Base-by-base conservation (phyloP, 1,284 basidiomycete genomes). In the Ustilago nuda region DNA sequence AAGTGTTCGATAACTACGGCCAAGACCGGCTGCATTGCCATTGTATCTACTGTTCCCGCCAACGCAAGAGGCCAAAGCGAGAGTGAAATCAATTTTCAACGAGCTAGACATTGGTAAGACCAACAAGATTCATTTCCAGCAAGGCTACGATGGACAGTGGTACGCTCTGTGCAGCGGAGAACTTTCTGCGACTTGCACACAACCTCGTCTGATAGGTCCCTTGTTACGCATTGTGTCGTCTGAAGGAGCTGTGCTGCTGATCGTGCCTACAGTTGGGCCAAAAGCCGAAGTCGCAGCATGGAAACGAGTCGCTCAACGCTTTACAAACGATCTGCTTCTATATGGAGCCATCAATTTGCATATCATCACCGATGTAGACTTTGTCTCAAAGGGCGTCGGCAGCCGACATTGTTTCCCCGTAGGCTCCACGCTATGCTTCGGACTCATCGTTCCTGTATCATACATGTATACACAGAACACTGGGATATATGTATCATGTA, bases 301-400 rank as follows among this genome's bases (percentile, higher is more conserved):
- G 61, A 52, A 4, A 8, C 45, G 63, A 7, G 66, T 76, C 1
- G 72, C 76, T 1, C 39, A 35, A 12, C 54, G 69, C 17, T 78
- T 76, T 45, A 65, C 76, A 2, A 65, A 61, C 3, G 73, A 78
- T 35, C 52, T 76, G 15, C 37, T 78, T 4, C 61, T 78, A 4
- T 76, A 78, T 57, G 73, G 59, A 4, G 52, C 63, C 1, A 57
- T 78, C 65, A 72, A 76, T 53, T 57, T 70, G 23, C 72, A 72
- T 37, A 61, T 78, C 54, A 9, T 80, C 15, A 52, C 58, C 41
- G 78, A 80, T 30, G 39, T 43, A 11, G 70, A 76, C 1, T 59
- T 66, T 13, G 32, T 19, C 33, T 36, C 45, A 13, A 8, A 23
- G 0, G 41, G 17, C 8, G 9, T 23, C 7, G 39, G 12, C 9